Conservation (phyloP, 257 asterid species). For the Plectranthus barbatus region DNA sequence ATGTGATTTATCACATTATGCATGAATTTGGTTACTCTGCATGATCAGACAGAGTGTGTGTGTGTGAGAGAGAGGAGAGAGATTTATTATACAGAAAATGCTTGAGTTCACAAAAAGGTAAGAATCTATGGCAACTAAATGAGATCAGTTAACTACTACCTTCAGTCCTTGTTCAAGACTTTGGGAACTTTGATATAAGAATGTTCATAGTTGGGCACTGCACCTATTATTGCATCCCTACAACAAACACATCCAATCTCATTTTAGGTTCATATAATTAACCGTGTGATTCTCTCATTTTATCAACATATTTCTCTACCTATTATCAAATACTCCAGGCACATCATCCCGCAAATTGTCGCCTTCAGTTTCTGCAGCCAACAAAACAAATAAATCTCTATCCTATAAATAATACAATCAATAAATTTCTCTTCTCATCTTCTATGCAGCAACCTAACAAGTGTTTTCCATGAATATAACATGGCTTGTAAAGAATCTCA, state of each 20-base stretch:
- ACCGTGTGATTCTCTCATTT: too few species aligned
- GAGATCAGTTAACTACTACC: not conserved
- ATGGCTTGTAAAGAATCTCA: not conserved
- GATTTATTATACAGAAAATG: too few species aligned
- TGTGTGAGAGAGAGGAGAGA: too few species aligned
- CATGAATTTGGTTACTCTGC: too few species aligned
- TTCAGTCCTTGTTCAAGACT: conserved; percentile 64
- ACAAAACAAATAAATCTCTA: not conserved
- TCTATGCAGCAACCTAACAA: not conserved
- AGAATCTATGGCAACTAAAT: not conserved
- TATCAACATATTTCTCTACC: conserved; percentile 18
- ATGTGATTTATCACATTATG: too few species aligned
- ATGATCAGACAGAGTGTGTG: too few species aligned
- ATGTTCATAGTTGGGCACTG: conserved; percentile 63
- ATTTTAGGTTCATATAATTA: not conserved
- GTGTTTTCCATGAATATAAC: not conserved
- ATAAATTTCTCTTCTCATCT: not conserved
- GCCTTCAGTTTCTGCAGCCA: conserved; percentile 48
- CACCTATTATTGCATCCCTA: conserved; percentile 65
- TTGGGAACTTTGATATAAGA: conserved; percentile 80
- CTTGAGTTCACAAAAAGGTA: not conserved
- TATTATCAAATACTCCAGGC: conserved; percentile 48
- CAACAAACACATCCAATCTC: not conserved
- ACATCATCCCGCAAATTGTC: conserved; percentile 37
- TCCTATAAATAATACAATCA: not conserved